Percentiles rank a stretch among this genome's conserved stretches.
Evolutionary conservation across 176 grass and related monocot genomes (phyloP).

Genomic region (Ensete glaucum): DNA sequence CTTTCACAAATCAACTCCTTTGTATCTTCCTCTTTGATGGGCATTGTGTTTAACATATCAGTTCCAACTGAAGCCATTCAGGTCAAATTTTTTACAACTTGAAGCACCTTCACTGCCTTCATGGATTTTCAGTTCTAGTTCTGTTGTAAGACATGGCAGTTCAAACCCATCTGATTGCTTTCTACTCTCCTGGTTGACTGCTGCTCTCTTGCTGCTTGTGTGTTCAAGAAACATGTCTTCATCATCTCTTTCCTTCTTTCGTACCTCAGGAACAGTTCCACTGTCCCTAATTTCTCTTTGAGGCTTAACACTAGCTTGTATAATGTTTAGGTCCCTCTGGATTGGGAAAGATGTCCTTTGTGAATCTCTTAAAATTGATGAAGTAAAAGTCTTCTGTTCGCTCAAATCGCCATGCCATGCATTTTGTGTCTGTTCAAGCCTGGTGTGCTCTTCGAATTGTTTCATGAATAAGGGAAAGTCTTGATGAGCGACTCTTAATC

Average conservation of each 20-base stretch:
- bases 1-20: no score
- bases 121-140: constrained; percentile 51
- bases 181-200: constrained; percentile 25
- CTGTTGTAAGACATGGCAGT: not conserved
- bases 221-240: constrained; percentile 36
- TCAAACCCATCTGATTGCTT: constrained; percentile 29
- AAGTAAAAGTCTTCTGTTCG: not conserved
- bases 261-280: not conserved
- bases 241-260: constrained; percentile 3
- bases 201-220: constrained; percentile 26
- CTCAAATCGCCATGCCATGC: not conserved
- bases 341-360: not conserved
- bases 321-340: constrained; percentile 29
- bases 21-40: not conserved
- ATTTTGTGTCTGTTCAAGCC: not conserved
- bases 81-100: constrained; percentile 37
- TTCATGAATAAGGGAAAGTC: not conserved
- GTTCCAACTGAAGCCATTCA: constrained; percentile 66
- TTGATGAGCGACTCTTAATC: not conserved
- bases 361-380: constrained; percentile 1
- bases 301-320: constrained; percentile 38
- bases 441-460: not conserved
- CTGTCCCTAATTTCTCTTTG: constrained; percentile 33
- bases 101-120: constrained; percentile 2
- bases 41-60: not conserved